Percentiles rank a stretch among this genome's conserved stretches.
Evolutionary conservation across 2,329 filamentous ascomycete species (phyloP).

Genomic region (Bipolaris sorokiniana): DNA sequence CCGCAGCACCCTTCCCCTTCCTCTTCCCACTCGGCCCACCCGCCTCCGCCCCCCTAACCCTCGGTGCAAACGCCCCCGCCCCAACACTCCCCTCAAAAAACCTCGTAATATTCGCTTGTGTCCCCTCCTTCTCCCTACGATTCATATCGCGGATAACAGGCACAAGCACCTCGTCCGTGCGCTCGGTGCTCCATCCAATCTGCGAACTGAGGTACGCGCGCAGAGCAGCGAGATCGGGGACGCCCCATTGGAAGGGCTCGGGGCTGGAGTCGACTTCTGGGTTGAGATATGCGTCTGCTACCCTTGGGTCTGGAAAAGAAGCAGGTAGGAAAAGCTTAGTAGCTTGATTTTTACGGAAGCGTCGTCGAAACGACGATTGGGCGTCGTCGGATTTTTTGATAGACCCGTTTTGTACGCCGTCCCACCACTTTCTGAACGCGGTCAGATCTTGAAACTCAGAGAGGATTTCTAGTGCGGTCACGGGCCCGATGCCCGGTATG

Average conservation of each 20-base stretch:
- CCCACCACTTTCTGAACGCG: slow-evolving; percentile 90
- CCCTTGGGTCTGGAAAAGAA: slow-evolving; percentile 77
- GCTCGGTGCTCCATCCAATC: slow-evolving; percentile 89
- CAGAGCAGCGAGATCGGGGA: slow-evolving; percentile 87
- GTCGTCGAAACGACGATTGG: slow-evolving; percentile 73
- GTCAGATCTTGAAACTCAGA: slow-evolving; percentile 81
- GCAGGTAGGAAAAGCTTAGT: slow-evolving; percentile 86
- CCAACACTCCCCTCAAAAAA: slow-evolving; percentile 82
- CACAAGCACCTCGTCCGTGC: slow-evolving; percentile 93
- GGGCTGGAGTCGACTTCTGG: slow-evolving; percentile 84
- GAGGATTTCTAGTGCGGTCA: slow-evolving; percentile 91
- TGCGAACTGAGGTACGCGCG: slow-evolving; percentile 86
- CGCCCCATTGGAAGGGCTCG: slow-evolving; percentile 90
- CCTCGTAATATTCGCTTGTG: slow-evolving; percentile 93
- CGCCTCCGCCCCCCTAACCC: slow-evolving; percentile 60
- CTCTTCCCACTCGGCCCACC: slow-evolving; percentile 63
- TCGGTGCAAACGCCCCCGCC: slow-evolving; percentile 73
- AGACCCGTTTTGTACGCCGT: slow-evolving; percentile 71
- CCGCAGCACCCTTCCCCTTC: slow-evolving; percentile 38
- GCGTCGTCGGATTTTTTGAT: slow-evolving; percentile 65
- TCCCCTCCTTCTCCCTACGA: slow-evolving; percentile 82
- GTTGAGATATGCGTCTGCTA: slow-evolving; percentile 81
- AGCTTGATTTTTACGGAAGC: slow-evolving; percentile 79
- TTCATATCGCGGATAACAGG: slow-evolving; percentile 98
- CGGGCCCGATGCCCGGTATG: slow-evolving; percentile 86